Base-by-base conservation (phyloP, 140 eudicot species). In the Cichorium intybus region DNA sequence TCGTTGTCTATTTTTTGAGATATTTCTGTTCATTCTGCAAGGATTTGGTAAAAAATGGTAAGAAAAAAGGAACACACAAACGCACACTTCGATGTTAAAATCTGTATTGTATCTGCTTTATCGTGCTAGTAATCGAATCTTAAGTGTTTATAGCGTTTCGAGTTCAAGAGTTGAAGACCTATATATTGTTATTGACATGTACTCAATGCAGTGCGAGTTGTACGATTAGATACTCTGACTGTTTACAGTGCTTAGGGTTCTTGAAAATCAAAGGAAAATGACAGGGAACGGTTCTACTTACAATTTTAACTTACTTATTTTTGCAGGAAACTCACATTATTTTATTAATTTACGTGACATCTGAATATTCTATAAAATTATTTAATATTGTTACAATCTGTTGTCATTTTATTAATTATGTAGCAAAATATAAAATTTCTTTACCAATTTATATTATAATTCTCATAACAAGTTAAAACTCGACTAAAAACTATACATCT, bases 41-140 rank as follows among this genome's bases (percentile, higher is more conserved):
- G 10, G 41, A 55, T 27, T 28, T n/a, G 39, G 22, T 29, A 3
- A 43, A 43, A 43, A 41, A 37, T 11, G 4, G 11, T 37, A 37
- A 10, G 46, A 37, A 43, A 15, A 15, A 43, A 14, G 7, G 20
- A 3, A 43, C 49, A 43, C 49, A 43, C 37, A 4, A 43, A 14
- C 18, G 18, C 49, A n/a, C 43, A 56, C 43, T 7, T 56, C 3
- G 56, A 46, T 46, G 23, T 31, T 26, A 9, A 20, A 49, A 64
- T 64, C 45, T 21, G 16, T 46, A 18, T n/a, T n/a, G 10, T 57
- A 16, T 28, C n/a, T 41, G 35, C 23, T 41, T 34, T 47, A 23
- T 43, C 49, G 46, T 43, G 5, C 15, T 62, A 16, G 29, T 33
- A 50, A 50, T 65, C n/a, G 51, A 29, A 65, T 65, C 71, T 65